Base-by-base conservation (phyloP, 306 rosid genomes). In the Glycine latifolia region DNA sequence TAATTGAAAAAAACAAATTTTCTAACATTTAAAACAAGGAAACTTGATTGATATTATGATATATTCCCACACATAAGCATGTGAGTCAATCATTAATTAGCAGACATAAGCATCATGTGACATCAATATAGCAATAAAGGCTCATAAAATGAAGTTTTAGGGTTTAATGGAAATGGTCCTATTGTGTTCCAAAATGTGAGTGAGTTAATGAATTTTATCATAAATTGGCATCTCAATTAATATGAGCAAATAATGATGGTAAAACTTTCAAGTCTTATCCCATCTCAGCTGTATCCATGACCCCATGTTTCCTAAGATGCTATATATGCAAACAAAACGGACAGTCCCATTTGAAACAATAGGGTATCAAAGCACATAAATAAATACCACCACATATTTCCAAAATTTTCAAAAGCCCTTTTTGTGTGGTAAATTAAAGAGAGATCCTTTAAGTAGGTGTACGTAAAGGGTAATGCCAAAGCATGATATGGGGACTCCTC, bases 301-400 rank as follows among this genome's bases (percentile, higher is more conserved):
- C 59, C 84, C 77, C 67, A 59, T 82, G 67, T 73, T 35, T 77
- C 60, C 67, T 31, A 78, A 78, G 63, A 79, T 78, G 76, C 86
- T 59, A 82, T 82, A 77, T 78, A 59, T 67, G 78, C 81, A 79
- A 59, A 86, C 75, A 82, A 73, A 82, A 82, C 62, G 68, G 71
- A 78, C 63, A 81, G 58, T 85, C 70, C 54, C 70, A 50, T 78
- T 26, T 81, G 61, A 85, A 81, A 77, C 66, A 13, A 76, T 62
- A 16, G 79, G 71, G 52, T 5, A 54, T 11, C 67, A 53, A 47
- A 63, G 35, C 79, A 61, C 72, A 13, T 41, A 52, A 44, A 68
- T 77, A 31, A 66, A 54, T 35, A 59, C 20, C 55, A 70, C 87
- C 80, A 71, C 83, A 70, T 11, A 55, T 62, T 75, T 76, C 76